Conservation (phyloP, 2,329 filamentous ascomycete species). For the Alternaria postmessia region DNA sequence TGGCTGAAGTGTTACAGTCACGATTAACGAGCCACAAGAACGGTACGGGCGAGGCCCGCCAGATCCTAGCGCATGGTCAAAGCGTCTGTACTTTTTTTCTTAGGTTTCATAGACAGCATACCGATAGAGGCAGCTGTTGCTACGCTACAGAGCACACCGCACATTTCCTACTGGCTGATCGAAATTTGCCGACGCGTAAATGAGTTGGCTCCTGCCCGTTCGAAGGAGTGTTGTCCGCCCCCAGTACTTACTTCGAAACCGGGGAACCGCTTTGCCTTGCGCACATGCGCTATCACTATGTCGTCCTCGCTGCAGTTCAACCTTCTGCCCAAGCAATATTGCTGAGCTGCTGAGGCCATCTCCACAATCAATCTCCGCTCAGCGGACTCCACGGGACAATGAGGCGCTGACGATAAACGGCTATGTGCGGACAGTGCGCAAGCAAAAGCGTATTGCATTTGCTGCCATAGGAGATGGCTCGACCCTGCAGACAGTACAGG, state of each 20-base stretch:
- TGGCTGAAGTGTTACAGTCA: conserved; percentile 15
- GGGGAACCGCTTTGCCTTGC: conserved; percentile 25
- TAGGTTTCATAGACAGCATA: conserved; percentile 26
- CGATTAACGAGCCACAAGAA: conserved; percentile 23
- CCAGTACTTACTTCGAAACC: conserved; percentile 26
- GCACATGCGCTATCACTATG: conserved; percentile 25
- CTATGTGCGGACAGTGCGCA: conserved; percentile 82
- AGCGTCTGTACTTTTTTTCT: conserved; percentile 18
- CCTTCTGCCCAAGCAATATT: conserved; percentile 43
- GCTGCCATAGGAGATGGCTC: conserved; percentile 89
- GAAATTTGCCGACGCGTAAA: conserved; percentile 34
- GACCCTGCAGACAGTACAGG: conserved; percentile 79
- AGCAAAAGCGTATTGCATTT: conserved; percentile 85
- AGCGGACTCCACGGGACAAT: conserved; percentile 56
- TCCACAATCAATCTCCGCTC: conserved; percentile 47
- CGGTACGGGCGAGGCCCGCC: conserved; percentile 11
- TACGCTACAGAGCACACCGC: conserved; percentile 17
- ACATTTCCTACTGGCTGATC: conserved; percentile 28
- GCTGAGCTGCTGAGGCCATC: conserved; percentile 64
- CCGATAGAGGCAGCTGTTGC: conserved; percentile 21
- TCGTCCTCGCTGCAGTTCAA: conserved; percentile 42
- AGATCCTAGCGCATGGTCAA: conserved; percentile 18
- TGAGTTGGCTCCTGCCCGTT: conserved; percentile 37
- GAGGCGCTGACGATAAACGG: conserved; percentile 67
- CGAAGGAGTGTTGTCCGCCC: conserved; percentile 34